These are phyloP conservation scores for Globisporangium ultimum DNA, from an alignment of 352 stramenopile genomes.

Conservation along the genomic window DNA sequence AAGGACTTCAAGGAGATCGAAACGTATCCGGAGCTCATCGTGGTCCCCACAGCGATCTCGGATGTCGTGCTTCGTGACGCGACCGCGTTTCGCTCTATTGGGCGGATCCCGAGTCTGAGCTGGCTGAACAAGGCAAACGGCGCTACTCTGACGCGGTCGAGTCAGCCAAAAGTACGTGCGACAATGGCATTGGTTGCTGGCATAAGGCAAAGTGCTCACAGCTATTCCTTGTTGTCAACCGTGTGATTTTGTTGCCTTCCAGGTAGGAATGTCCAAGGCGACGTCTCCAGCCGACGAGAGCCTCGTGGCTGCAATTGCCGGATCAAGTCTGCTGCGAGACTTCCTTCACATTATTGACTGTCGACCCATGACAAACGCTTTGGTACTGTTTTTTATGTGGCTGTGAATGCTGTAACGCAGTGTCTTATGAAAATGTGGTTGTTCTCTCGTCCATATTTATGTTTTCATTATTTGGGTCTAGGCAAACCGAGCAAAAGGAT, in stretches of 20 bases:
- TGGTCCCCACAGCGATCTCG: slow-evolving; percentile 89
- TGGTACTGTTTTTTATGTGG: too few species aligned
- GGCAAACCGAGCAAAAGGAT: slow-evolving; percentile 88
- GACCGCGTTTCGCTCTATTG: slow-evolving; percentile 67
- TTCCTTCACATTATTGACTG: slow-evolving; percentile 83
- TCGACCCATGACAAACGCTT: slow-evolving; percentile 71
- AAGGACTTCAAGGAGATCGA: slow-evolving; percentile 80
- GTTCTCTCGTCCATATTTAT: too few species aligned
- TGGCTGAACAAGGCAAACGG: slow-evolving; percentile 75
- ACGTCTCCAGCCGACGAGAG: slow-evolving; percentile 69
- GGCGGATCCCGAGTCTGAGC: slow-evolving; percentile 63
- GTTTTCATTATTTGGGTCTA: slow-evolving; percentile 2
- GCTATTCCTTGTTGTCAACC: not conserved
- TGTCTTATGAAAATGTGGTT: too few species aligned
- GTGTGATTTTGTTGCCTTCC: slow-evolving; percentile 14
- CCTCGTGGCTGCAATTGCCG: slow-evolving; percentile 61
- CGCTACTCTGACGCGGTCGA: slow-evolving; percentile 67
- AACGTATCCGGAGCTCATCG: slow-evolving; percentile 92
- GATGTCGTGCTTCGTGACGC: slow-evolving; percentile 85
- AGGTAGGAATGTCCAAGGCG: slow-evolving; percentile 75
- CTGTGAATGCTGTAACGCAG: not conserved
- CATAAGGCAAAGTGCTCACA: too few species aligned
- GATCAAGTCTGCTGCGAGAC: slow-evolving; percentile 61
- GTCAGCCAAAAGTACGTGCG: slow-evolving; percentile 60
- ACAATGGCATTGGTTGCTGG: not conserved